A percentile compares a stretch with the other conserved stretches of the same genome.
These are phyloP conservation scores for Syncephalastrum sp. DNA, from an alignment of 371 early-diverging fungal species.

Conservation along the genomic window DNA sequence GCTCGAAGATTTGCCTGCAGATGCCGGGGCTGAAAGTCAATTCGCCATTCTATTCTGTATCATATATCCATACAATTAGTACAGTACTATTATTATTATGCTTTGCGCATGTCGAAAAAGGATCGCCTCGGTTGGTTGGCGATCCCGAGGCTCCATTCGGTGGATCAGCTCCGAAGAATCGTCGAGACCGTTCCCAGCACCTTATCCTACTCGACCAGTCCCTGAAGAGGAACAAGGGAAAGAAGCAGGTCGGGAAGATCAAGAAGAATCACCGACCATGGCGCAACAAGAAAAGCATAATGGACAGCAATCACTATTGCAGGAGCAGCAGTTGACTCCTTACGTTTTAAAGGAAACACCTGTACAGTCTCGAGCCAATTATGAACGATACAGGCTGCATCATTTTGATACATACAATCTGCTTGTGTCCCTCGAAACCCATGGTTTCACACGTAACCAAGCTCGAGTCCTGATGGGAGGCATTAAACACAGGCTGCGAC, in stretches of 20 bases:
- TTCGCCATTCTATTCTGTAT: too few species aligned
- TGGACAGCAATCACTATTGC: constrained; percentile 3
- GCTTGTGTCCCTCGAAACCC: constrained; percentile 58
- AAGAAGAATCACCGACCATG: background rate
- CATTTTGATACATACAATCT: constrained; percentile 73
- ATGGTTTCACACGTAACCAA: constrained; percentile 68
- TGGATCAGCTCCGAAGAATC: constrained; percentile 17
- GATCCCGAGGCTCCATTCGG: too few species aligned
- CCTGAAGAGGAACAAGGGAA: constrained; percentile 1
- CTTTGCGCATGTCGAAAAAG: too few species aligned
- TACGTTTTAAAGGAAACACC: background rate
- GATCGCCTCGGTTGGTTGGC: too few species aligned
- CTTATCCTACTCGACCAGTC: constrained; percentile 36
- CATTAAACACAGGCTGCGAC: constrained; percentile 64
- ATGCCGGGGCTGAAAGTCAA: too few species aligned
- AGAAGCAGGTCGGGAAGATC: background rate
- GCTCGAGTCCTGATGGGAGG: constrained; percentile 73
- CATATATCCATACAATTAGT: too few species aligned
- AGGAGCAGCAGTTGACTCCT: background rate
- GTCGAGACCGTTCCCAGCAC: constrained; percentile 40
- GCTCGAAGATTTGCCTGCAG: too few species aligned
- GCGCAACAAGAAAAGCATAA: background rate
- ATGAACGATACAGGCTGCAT: constrained; percentile 28
- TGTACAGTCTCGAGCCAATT: background rate
- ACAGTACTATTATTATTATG: too few species aligned